phyloP scores from a whole-genome alignment of 2,329 filamentous ascomycete species.

The Sporothrix humicola region DNA sequence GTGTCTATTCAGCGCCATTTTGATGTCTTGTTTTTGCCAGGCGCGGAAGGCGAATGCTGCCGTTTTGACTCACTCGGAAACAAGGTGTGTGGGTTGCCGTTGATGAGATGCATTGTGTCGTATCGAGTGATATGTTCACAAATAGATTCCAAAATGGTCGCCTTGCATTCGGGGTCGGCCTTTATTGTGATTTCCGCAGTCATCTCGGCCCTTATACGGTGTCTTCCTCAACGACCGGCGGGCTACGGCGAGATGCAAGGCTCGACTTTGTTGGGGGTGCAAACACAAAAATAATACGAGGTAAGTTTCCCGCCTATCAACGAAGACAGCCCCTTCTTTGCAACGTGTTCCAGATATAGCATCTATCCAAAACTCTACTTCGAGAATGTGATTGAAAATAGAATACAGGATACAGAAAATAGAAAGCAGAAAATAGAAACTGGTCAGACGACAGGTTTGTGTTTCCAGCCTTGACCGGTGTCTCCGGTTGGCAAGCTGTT shows the following conservation, averaged over 20 bases:
- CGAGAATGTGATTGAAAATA: background rate
- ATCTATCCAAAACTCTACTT: background rate
- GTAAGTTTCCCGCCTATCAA: background rate
- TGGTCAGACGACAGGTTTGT: constrained; percentile 19
- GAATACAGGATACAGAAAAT: background rate
- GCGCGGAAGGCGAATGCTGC: background rate
- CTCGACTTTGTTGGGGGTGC: background rate
- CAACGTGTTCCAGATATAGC: constrained; percentile 7
- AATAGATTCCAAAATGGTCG: background rate
- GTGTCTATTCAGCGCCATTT: background rate
- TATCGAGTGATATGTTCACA: background rate
- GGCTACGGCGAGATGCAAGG: background rate
- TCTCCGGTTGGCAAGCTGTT: background rate
- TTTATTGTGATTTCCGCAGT: background rate
- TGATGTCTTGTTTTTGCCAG: background rate
- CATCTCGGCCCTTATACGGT: constrained; percentile 8
- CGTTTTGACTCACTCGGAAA: constrained; percentile 1
- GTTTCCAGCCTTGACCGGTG: constrained; percentile 4
- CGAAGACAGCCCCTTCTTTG: background rate
- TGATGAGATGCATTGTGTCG: background rate
- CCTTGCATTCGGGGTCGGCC: background rate
- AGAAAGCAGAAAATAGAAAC: background rate
- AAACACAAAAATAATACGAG: background rate
- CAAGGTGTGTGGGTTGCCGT: background rate
- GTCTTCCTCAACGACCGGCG: background rate